Conservation (phyloP, 2,329 filamentous ascomycete species). For the Colletotrichum kahawae region DNA sequence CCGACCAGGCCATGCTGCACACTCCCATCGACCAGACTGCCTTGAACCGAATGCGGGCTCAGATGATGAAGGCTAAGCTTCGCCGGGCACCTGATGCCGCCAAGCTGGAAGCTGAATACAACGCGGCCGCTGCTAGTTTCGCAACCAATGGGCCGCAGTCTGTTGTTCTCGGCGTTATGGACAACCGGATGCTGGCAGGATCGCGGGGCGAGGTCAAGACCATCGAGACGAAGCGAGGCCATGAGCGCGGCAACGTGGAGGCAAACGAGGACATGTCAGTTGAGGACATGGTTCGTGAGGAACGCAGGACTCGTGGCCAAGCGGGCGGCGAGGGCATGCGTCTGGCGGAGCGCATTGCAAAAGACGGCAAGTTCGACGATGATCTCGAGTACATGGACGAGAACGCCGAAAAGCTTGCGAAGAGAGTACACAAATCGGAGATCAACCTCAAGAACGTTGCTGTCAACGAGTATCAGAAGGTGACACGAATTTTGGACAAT, state of each 20-base stretch:
- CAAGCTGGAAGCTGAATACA: slow-evolving; percentile 84
- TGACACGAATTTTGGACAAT: slow-evolving; percentile 82
- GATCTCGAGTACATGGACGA: slow-evolving; percentile 98
- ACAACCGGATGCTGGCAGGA: slow-evolving; percentile 87
- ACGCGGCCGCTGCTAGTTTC: slow-evolving; percentile 71
- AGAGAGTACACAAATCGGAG: slow-evolving; percentile 85
- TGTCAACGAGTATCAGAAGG: slow-evolving; percentile 86
- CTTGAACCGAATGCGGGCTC: slow-evolving; percentile 88
- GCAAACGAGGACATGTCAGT: slow-evolving; percentile 96
- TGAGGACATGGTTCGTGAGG: slow-evolving; percentile 96
- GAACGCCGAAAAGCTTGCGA: slow-evolving; percentile 88
- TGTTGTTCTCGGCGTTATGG: slow-evolving; percentile 84
- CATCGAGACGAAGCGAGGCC: slow-evolving; percentile 80
- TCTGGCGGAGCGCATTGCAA: slow-evolving; percentile 91
- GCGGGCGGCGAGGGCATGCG: slow-evolving; percentile 80
- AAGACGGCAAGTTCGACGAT: slow-evolving; percentile 88
- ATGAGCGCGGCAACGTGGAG: slow-evolving; percentile 82
- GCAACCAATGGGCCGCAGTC: slow-evolving; percentile 64
- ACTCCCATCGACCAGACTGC: slow-evolving; percentile 75
- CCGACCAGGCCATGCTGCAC: slow-evolving; percentile 54
- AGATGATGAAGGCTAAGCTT: slow-evolving; percentile 95
- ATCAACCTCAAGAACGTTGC: slow-evolving; percentile 86
- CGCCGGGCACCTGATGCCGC: slow-evolving; percentile 76
- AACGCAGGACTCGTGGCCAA: slow-evolving; percentile 81
- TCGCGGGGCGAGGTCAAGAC: slow-evolving; percentile 74